Base-by-base conservation (phyloP, 768 basidiomycete genomes). In the Amanita thiersii region DNA sequence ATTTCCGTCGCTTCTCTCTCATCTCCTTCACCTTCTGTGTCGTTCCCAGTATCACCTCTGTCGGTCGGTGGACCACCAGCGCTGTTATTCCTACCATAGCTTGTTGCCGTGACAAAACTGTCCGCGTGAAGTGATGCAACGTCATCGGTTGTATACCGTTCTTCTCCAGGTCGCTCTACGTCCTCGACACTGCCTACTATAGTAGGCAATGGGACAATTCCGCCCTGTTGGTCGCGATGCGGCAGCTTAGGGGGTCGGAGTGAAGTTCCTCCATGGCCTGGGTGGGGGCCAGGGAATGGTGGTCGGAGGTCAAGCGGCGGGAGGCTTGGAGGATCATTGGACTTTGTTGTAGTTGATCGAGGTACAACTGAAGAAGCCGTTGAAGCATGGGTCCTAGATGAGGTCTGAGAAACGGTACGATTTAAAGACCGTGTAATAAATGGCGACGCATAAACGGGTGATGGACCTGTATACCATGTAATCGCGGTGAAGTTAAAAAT, bases 401-500 rank as follows among this genome's bases (percentile, higher is more conserved):
- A 84, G 1, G 71, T 73, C 44, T 81, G 69, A 18, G 79, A 81
- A 31, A 72, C 63, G 4, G 82, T 78, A 24, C 82, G 67, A 52
- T 82, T 85, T 43, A 84, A 58, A 9, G 74, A 77, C 2, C 83
- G 73, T 4, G 72, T 67, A 33, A 86, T 64, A 53, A 86, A 85
- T 0, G 77, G 69, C 18, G 63, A 63, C 0, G 64, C 43, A 48
- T 73, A 68, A 21, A 57, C 59, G 9, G 69, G 69, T 10, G 75
- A 76, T 11, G 73, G 73, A 28, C 71, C 74, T 72, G 40, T 21
- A 5, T 15, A 31, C 23, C 18, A 9, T 3, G 15, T 11, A 17
- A 19, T n/a, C 14, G 19, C 17, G 20, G 31, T 14, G 39, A 7
- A 41, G 2, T 17, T 32, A 24, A 39, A 9, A 39, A 38, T 30